Evolutionary conservation across 805 yeast species (phyloP).

Genomic region (Wickerhamomyces rabaulensis): DNA sequence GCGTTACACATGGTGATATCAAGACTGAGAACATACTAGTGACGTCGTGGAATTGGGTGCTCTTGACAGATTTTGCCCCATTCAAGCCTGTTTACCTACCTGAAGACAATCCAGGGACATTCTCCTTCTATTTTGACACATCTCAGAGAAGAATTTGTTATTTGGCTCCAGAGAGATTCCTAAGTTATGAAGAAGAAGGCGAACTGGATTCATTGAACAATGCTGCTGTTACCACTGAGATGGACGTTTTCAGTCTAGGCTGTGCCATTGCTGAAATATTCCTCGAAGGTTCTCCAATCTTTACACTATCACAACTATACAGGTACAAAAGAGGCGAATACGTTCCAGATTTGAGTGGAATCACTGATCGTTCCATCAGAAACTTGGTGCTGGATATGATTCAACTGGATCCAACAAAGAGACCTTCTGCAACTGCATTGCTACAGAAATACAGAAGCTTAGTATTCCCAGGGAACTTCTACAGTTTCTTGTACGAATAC

Average conservation of each 20-base stretch:
- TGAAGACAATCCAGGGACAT: slow-evolving; percentile 89
- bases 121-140: slow-evolving; percentile 87
- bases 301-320: slow-evolving; percentile 82
- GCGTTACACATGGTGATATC: slow-evolving; percentile 82
- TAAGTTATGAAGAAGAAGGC: slow-evolving; percentile 21
- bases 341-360: slow-evolving; percentile 54
- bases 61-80: slow-evolving; percentile 77
- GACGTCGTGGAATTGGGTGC: slow-evolving; percentile 85
- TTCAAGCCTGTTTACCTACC: slow-evolving; percentile 84
- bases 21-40: slow-evolving; percentile 86
- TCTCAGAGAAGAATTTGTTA: slow-evolving; percentile 84
- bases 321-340: slow-evolving; percentile 70
- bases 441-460: slow-evolving; percentile 43
- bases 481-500: slow-evolving; percentile 65
- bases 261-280: slow-evolving; percentile 90
- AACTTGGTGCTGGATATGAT: slow-evolving; percentile 62
- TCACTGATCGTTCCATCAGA: slow-evolving; percentile 46
- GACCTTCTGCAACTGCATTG: slow-evolving; percentile 52
- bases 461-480: slow-evolving; percentile 66
- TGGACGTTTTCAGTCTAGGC: slow-evolving; percentile 82
- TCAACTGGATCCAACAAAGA: slow-evolving; percentile 50
- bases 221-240: slow-evolving; percentile 44
- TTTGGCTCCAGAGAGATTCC: slow-evolving; percentile 89
- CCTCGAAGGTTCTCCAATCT: slow-evolving; percentile 80
- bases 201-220: slow-evolving; percentile 4